These are phyloP conservation scores for Porogramme epimiltina DNA, from an alignment of 1,284 basidiomycete genomes.

Conservation along the genomic window DNA sequence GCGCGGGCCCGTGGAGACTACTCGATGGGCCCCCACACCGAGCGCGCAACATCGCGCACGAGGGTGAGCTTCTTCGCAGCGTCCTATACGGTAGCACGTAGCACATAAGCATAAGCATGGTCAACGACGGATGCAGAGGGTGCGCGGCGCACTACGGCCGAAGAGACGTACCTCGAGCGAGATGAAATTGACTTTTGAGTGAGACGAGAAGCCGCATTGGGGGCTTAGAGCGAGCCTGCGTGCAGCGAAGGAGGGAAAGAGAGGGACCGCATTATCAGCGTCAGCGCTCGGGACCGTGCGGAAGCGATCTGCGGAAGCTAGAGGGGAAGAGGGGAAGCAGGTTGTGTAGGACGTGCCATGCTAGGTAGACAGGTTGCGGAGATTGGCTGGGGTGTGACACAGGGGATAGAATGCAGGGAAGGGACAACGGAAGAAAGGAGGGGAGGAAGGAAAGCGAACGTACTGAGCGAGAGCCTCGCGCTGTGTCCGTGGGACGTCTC, in stretches of 20 bases:
- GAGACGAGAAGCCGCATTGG: slow-evolving; percentile 74
- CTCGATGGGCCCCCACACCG: slow-evolving; percentile 40
- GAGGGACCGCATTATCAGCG: not conserved
- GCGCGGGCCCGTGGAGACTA: no score
- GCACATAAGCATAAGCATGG: no score
- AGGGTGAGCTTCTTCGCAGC: slow-evolving; percentile 47
- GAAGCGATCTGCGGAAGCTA: no score
- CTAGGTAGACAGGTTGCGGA: no score
- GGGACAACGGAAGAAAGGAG: no score
- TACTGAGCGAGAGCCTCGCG: slow-evolving; percentile 60
- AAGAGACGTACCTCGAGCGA: slow-evolving; percentile 51
- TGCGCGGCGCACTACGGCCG: no score
- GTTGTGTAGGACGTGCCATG: no score
- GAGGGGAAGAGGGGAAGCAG: no score
- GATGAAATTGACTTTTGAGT: slow-evolving; percentile 60
- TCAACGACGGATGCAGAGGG: no score
- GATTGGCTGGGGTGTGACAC: no score
- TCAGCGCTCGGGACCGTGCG: not conserved
- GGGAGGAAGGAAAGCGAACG: slow-evolving; percentile 21
- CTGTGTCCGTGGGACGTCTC: slow-evolving; percentile 47
- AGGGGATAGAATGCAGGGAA: no score
- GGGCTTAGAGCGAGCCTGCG: slow-evolving; percentile 66
- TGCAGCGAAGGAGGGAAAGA: not conserved
- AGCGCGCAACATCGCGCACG: slow-evolving; percentile 49
- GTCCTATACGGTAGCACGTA: slow-evolving; percentile 21